These are phyloP conservation scores for Apiospora arundinis DNA, from an alignment of 2,329 filamentous ascomycete genomes.

Conservation along the genomic window DNA sequence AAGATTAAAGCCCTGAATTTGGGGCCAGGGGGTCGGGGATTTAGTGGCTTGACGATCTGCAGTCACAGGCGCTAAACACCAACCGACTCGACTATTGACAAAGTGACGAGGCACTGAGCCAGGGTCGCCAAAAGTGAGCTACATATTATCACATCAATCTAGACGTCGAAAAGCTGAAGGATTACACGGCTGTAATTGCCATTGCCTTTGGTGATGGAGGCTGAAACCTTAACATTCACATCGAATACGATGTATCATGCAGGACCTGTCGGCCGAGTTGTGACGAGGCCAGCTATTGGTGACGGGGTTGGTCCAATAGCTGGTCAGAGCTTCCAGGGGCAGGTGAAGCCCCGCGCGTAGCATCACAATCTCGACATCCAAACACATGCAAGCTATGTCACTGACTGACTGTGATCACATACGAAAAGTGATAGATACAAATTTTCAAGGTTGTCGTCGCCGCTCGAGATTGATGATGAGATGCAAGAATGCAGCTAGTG, in stretches of 20 bases:
- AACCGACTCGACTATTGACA: not conserved
- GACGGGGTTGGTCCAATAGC: not conserved
- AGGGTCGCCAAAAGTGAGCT: not conserved
- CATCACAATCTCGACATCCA: no score
- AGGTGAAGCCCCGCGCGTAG: not conserved
- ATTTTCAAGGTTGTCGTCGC: no score
- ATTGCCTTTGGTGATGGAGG: not conserved
- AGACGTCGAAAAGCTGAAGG: no score
- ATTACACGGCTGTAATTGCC: not conserved
- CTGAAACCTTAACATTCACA: not conserved
- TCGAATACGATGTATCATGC: not conserved
- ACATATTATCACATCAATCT: not conserved
- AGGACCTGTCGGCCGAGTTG: not conserved
- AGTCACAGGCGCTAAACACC: conserved; percentile 8
- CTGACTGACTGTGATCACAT: no score
- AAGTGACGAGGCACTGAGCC: no score
- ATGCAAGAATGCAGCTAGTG: no score
- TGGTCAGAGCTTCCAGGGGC: not conserved
- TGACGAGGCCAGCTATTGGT: not conserved
- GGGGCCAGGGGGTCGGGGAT: not conserved
- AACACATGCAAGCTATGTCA: no score
- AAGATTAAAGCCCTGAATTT: not conserved
- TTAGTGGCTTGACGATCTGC: conserved; percentile 17
- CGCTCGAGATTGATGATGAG: no score
- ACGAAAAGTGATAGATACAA: no score